These are phyloP conservation scores for Tephrocybe sp. DNA, from an alignment of 768 basidiomycete species.

Conservation along the genomic window DNA sequence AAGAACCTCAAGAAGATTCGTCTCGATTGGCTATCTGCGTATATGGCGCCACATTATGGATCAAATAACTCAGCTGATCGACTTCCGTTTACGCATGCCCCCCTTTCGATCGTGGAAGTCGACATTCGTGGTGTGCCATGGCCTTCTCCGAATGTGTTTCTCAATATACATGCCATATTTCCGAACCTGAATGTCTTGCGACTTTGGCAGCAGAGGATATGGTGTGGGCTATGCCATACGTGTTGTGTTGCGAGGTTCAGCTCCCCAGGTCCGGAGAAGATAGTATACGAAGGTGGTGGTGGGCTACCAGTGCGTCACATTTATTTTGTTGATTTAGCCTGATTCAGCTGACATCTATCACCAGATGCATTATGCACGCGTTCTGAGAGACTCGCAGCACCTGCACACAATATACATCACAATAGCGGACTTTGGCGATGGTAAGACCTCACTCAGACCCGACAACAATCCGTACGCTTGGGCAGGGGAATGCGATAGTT, in stretches of 20 bases:
- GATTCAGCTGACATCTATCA: not conserved
- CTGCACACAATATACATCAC: slow-evolving; percentile 31
- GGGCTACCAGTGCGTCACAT: slow-evolving; percentile 32
- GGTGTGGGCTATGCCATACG: slow-evolving; percentile 38
- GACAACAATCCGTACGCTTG: slow-evolving; percentile 26
- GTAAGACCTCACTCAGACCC: slow-evolving; percentile 15
- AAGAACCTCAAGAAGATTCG: slow-evolving; percentile 22
- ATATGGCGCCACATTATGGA: slow-evolving; percentile 13
- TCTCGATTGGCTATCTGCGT: slow-evolving; percentile 27
- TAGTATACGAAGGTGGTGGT: slow-evolving; percentile 30
- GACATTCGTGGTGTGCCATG: slow-evolving; percentile 31
- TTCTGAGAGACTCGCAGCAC: slow-evolving; percentile 19
- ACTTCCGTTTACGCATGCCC: slow-evolving; percentile 26
- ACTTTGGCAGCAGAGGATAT: slow-evolving; percentile 25
- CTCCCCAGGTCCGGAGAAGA: slow-evolving; percentile 21
- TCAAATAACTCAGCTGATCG: slow-evolving; percentile 14
- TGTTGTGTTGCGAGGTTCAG: slow-evolving; percentile 27
- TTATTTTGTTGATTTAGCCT: not conserved
- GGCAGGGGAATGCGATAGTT: slow-evolving; percentile 38
- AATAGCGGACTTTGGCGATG: slow-evolving; percentile 25
- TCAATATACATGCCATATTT: slow-evolving; percentile 21
- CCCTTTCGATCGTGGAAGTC: slow-evolving; percentile 24
- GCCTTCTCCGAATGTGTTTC: slow-evolving; percentile 30
- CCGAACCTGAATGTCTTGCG: slow-evolving; percentile 24
- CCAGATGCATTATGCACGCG: slow-evolving; percentile 34